A percentile compares a stretch with the other conserved stretches of the same genome.
Evolutionary conservation across 305 asterid genomes (phyloP).

Genomic region (Solanum hybrid): DNA sequence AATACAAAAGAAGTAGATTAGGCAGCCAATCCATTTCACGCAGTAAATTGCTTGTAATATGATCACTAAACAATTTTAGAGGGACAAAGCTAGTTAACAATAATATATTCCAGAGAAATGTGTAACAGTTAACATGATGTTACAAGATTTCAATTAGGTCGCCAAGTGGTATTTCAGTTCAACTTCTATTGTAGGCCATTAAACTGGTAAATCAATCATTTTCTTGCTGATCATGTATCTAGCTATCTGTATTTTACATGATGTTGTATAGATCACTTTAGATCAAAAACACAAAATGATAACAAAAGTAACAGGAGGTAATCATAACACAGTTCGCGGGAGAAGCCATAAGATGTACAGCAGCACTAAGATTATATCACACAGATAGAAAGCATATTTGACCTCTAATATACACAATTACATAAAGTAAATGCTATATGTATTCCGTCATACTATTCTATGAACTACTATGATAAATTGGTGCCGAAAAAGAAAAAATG

Average conservation of each 20-base stretch:
- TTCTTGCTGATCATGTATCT: background rate
- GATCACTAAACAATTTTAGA: background rate
- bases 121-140: background rate
- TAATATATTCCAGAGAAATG: background rate
- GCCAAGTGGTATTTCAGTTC: background rate
- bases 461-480: background rate
- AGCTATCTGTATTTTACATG: background rate
- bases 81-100: background rate
- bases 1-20: background rate
- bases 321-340: background rate
- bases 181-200: background rate
- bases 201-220: background rate
- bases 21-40: background rate
- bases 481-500: background rate
- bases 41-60: background rate
- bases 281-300: background rate
- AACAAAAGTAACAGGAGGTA: background rate
- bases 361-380: background rate
- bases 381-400: background rate
- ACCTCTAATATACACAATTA: background rate
- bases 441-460: background rate
- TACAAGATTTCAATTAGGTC: background rate
- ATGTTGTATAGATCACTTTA: background rate
- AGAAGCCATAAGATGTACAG: background rate
- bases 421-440: background rate